Base-by-base conservation (phyloP, 2,329 filamentous ascomycete species). In the Coleophoma cylindrospora region DNA sequence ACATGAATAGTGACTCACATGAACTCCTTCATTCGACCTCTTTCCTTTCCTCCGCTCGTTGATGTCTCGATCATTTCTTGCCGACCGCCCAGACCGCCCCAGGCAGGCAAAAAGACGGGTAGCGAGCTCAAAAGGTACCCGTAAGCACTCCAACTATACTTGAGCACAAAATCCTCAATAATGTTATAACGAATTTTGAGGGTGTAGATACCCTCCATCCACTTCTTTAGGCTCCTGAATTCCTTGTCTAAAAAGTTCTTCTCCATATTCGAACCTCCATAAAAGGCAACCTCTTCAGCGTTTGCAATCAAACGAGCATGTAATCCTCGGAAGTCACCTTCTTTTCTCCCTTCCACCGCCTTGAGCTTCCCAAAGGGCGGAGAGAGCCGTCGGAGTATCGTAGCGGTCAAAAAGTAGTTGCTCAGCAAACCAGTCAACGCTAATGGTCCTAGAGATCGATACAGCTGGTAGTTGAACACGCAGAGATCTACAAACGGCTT, bases 121-220 rank as follows among this genome's bases (percentile, higher is more conserved):
- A 99, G 75, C 3, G 92, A 95, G 1, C 92, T 94, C 50, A 99
- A 78, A 34, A 97, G 79, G 63, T 99, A 99, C 34, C 94, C 94
- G 64, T 96, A 96, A 0, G 94, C 94, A 56, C 91, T 97, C 94
- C 94, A 99, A 57, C 90, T 94, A 66, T 99, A 99, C 68, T 99
- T 99, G 52, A 99, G 74, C 45, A 99, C 90, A 63, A 99, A 96
- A 66, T 99, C 94, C 66, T 99, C 94, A 0, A 99, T 83, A 74
- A 99, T 99, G 66, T 97, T 99, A 74, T 99, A 99, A 14, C 91
- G 86, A 57, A 99, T 96, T 70, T 96, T 96, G 57, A 97, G 83
- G 68, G 91, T 91, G 70, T 99, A 99, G 57, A 99, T 96, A 41
- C 89, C 87, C 67, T 99, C 94, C 92, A 99, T 97, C 89, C 91